Evolutionary conservation across 805 yeast genomes (phyloP).

Genomic region (Metschnikowia lachancei): DNA sequence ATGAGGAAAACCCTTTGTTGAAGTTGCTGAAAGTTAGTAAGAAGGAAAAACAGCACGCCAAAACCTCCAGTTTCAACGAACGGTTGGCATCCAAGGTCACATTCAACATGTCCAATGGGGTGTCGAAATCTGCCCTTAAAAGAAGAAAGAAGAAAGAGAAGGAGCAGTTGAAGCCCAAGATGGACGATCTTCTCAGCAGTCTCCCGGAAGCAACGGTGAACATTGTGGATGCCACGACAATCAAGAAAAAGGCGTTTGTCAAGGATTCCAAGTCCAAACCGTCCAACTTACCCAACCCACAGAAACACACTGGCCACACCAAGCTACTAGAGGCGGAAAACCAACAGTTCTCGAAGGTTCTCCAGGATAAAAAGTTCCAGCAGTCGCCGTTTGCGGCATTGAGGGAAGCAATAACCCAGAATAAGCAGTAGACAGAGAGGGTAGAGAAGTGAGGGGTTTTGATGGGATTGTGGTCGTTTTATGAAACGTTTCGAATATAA

Average conservation of each 20-base stretch:
- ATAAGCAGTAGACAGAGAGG: conserved; percentile 1
- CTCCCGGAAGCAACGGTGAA: conserved; percentile 37
- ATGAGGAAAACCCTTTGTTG: conserved; percentile 47
- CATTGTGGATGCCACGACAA: conserved; percentile 12
- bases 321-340: conserved; percentile 57
- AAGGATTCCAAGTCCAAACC: conserved; percentile 22
- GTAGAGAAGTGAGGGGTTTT: background rate
- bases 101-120: conserved; percentile 40
- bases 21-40: conserved; percentile 53
- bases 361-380: conserved; percentile 54
- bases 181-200: conserved; percentile 59
- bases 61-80: conserved; percentile 37
- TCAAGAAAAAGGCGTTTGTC: conserved; percentile 20
- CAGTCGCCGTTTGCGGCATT: conserved; percentile 63
- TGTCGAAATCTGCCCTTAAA: conserved; percentile 65
- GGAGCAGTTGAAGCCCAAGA: conserved; percentile 64
- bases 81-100: conserved; percentile 28
- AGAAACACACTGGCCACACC: conserved; percentile 38
- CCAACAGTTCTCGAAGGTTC: conserved; percentile 54
- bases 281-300: conserved; percentile 51
- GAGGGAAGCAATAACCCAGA: conserved; percentile 45
- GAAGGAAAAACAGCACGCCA: conserved; percentile 48
- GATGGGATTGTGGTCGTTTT: background rate
- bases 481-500: too few species aligned
- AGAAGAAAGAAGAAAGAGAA: conserved; percentile 59